These are phyloP conservation scores for Rugonectria rugulosa DNA, from an alignment of 2,329 filamentous ascomycete genomes.

Conservation along the genomic window DNA sequence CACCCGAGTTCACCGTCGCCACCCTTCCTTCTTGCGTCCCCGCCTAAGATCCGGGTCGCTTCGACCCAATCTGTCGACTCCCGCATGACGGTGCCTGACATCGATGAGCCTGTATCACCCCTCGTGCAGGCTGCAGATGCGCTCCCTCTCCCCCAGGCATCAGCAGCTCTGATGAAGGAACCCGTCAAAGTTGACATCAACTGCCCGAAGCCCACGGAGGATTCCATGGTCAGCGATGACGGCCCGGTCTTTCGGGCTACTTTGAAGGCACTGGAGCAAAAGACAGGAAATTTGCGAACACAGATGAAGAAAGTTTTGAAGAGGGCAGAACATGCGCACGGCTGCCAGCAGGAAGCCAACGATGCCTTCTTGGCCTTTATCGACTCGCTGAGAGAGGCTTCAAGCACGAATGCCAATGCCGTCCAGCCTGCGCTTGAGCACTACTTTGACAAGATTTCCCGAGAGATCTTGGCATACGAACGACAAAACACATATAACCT, in stretches of 20 bases:
- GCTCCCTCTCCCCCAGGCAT: conserved; percentile 38
- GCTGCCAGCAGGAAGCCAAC: conserved; percentile 83
- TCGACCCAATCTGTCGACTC: conserved; percentile 89
- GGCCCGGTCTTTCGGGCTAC: conserved; percentile 95
- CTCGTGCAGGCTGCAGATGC: conserved; percentile 49
- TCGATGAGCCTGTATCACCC: conserved; percentile 67
- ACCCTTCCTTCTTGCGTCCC: conserved; percentile 74
- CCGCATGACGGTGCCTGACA: conserved; percentile 76
- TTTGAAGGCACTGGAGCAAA: conserved; percentile 95
- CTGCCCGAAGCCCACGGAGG: conserved; percentile 84
- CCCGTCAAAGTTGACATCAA: conserved; percentile 86
- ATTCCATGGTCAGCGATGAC: conserved; percentile 86
- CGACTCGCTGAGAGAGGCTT: conserved; percentile 85
- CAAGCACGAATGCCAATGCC: conserved; percentile 90
- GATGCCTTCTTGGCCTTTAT: conserved; percentile 84
- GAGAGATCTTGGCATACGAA: conserved; percentile 88
- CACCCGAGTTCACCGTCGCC: conserved; percentile 74
- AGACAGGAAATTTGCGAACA: conserved; percentile 90
- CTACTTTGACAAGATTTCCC: conserved; percentile 96
- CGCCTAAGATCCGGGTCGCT: conserved; percentile 81
- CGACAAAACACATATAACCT: conserved; percentile 83
- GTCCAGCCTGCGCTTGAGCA: conserved; percentile 97
- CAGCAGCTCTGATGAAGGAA: conserved; percentile 47
- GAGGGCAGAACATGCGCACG: conserved; percentile 87
- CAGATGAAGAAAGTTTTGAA: conserved; percentile 98